These are phyloP conservation scores for Beauveria sp. DNA, from an alignment of 2,329 filamentous ascomycete species.

Conservation along the genomic window DNA sequence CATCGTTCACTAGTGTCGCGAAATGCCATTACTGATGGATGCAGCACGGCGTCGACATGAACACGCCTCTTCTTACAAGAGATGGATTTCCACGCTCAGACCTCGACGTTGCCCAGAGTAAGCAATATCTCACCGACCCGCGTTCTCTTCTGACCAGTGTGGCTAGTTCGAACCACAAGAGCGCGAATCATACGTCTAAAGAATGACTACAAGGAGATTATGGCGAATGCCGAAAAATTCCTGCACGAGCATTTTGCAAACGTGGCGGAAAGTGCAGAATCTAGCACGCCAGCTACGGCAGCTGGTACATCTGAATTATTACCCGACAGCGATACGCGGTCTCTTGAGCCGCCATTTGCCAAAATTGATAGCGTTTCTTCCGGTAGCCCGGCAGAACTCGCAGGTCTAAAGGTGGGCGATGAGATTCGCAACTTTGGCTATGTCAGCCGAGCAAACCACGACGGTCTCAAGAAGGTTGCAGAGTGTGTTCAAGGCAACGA, in stretches of 20 bases:
- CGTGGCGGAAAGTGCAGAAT: constrained; percentile 44
- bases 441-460: constrained; percentile 77
- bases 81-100: constrained; percentile 92
- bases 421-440: constrained; percentile 77
- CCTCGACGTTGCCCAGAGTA: constrained; percentile 92
- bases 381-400: constrained; percentile 72
- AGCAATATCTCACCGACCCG: constrained; percentile 16
- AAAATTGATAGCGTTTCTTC: constrained; percentile 78
- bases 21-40: constrained; percentile 14
- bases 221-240: constrained; percentile 73
- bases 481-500: constrained; percentile 85
- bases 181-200: constrained; percentile 80
- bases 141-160: constrained; percentile 13
- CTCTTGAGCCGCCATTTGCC: constrained; percentile 54
- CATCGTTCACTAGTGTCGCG: constrained; percentile 2
- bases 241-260: constrained; percentile 89
- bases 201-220: constrained; percentile 89
- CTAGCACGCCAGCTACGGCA: constrained; percentile 15
- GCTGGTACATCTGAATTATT: constrained; percentile 19
- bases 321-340: constrained; percentile 21
- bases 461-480: constrained; percentile 77
- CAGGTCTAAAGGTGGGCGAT: constrained; percentile 76
- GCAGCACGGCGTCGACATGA: constrained; percentile 90
- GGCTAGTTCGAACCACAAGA: constrained; percentile 79
- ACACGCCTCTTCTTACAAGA: constrained; percentile 73